Percentiles rank a stretch among this genome's conserved stretches.
These are phyloP conservation scores for Kalmusia sp. DNA, from an alignment of 2,329 filamentous ascomycete species.

Conservation along the genomic window DNA sequence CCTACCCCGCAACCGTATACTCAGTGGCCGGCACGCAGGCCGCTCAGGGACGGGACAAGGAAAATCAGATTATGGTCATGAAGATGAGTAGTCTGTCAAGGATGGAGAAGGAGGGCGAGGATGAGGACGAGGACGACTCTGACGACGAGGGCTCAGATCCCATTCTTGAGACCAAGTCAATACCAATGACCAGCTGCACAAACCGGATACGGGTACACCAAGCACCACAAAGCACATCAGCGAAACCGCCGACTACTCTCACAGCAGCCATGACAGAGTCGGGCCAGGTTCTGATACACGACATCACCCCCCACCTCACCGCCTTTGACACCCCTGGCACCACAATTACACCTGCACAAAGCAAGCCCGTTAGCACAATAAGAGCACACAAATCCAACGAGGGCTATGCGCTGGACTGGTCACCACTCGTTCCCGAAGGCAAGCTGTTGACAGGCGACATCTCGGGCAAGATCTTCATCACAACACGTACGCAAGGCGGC, in stretches of 20 bases:
- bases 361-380: slow-evolving; percentile 86
- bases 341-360: slow-evolving; percentile 79
- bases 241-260: slow-evolving; percentile 78
- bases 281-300: slow-evolving; percentile 87
- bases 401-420: slow-evolving; percentile 98
- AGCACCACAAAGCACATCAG: slow-evolving; percentile 72
- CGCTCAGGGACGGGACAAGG: slow-evolving; percentile 73
- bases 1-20: slow-evolving; percentile 96
- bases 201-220: slow-evolving; percentile 93
- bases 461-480: slow-evolving; percentile 86
- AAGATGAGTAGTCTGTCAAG: slow-evolving; percentile 91
- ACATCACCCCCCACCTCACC: slow-evolving; percentile 86
- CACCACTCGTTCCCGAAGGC: slow-evolving; percentile 77
- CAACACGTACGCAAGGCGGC: slow-evolving; percentile 84
- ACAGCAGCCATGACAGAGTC: slow-evolving; percentile 94
- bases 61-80: slow-evolving; percentile 95
- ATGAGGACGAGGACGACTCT: slow-evolving; percentile 70
- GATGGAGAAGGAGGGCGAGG: slow-evolving; percentile 79
- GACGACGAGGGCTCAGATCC: slow-evolving; percentile 81
- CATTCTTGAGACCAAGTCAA: slow-evolving; percentile 89
- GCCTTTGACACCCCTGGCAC: slow-evolving; percentile 91
- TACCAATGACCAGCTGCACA: slow-evolving; percentile 84
- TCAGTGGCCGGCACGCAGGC: slow-evolving; percentile 95
- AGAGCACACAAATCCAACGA: slow-evolving; percentile 85
- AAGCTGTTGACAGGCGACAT: slow-evolving; percentile 93